These are phyloP conservation scores for Russula vinacea DNA, from an alignment of 768 basidiomycete genomes.

Conservation along the genomic window DNA sequence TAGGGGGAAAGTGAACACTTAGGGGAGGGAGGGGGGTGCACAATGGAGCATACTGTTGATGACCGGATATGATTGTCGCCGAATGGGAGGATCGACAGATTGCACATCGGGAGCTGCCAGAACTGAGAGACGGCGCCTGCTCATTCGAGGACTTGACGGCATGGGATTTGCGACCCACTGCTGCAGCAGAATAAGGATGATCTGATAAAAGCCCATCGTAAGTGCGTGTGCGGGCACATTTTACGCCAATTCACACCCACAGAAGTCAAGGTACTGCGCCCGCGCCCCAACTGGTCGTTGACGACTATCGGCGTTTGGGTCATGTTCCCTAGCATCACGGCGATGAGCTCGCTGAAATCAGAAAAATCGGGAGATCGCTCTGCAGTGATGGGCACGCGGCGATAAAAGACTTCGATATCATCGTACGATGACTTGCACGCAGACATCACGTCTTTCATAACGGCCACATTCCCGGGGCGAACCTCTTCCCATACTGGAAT, in stretches of 20 bases:
- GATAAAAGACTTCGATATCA: constrained; percentile 69
- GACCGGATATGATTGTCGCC: constrained; percentile 70
- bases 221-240: not conserved
- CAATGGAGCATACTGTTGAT: constrained; percentile 72
- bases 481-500: constrained; percentile 96
- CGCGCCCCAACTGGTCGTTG: constrained; percentile 93
- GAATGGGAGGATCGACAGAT: constrained; percentile 33
- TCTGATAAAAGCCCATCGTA: constrained; percentile 40
- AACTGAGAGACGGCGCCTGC: constrained; percentile 46
- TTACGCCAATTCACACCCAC: constrained; percentile 41
- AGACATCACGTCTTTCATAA: constrained; percentile 87
- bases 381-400: constrained; percentile 89
- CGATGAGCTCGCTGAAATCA: constrained; percentile 73
- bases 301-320: constrained; percentile 79
- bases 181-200: constrained; percentile 78
- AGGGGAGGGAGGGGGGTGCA: not conserved
- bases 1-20: constrained; percentile 35
- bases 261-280: constrained; percentile 88
- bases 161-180: constrained; percentile 64
- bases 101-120: constrained; percentile 37
- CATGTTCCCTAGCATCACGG: constrained; percentile 67
- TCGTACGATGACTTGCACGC: constrained; percentile 43
- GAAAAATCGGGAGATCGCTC: constrained; percentile 76
- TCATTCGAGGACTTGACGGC: constrained; percentile 40
- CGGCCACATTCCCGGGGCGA: constrained; percentile 62